phyloP scores from a whole-genome alignment of 495 filamentous ascomycete genomes.

The Aspergillus olivimuriae region DNA sequence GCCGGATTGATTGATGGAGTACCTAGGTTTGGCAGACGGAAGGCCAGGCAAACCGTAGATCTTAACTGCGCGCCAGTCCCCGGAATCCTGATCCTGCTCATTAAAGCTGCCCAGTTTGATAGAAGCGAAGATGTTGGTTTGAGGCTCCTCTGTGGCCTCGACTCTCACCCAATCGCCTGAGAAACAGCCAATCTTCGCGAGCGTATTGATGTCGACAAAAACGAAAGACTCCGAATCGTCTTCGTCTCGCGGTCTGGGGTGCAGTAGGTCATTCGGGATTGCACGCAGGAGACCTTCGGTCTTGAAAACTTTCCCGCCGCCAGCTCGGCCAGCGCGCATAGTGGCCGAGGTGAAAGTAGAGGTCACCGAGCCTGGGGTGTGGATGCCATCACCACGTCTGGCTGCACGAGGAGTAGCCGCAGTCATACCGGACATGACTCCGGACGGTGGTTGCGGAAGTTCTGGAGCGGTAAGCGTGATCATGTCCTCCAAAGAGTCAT shows the following conservation, averaged over 20 bases:
- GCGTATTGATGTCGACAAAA: conserved; percentile 77
- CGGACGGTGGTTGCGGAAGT: conserved; percentile 57
- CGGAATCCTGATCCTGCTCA: conserved; percentile 36
- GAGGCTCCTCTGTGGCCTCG: conserved; percentile 63
- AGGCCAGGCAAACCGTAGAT: conserved; percentile 82
- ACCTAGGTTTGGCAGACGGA: conserved; percentile 41
- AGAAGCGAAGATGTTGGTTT: conserved; percentile 46
- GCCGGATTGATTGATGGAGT: conserved; percentile 42
- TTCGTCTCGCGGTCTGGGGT: conserved; percentile 75
- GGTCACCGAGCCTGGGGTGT: conserved; percentile 77
- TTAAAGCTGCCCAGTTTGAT: conserved; percentile 44
- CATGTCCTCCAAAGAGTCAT: conserved; percentile 73
- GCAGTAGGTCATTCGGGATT: conserved; percentile 71
- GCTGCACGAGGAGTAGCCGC: conserved; percentile 66
- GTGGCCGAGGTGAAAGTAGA: conserved; percentile 78
- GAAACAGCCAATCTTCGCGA: conserved; percentile 89
- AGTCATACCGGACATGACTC: conserved; percentile 65
- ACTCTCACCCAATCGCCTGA: conserved; percentile 96
- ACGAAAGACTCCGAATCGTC: conserved; percentile 84
- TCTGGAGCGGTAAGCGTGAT: conserved; percentile 78
- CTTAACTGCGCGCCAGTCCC: conserved; percentile 70
- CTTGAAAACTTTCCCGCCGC: conserved; percentile 61
- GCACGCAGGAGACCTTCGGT: conserved; percentile 65
- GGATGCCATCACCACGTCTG: conserved; percentile 57
- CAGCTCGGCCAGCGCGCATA: conserved; percentile 56